These are phyloP conservation scores for Francoa sonchifolia DNA, from an alignment of 441 rosid species.

Conservation along the genomic window DNA sequence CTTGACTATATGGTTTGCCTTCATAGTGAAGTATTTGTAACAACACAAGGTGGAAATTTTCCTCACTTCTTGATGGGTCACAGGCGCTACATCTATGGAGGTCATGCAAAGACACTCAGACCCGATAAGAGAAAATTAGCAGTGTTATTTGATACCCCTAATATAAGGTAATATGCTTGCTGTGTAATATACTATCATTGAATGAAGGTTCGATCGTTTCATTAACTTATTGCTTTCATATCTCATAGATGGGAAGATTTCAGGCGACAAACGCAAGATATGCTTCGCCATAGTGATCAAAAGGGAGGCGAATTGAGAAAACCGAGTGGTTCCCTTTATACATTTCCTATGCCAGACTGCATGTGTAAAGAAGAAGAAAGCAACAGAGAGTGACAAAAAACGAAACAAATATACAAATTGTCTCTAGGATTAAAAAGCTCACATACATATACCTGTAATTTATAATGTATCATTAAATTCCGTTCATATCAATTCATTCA, in stretches of 20 bases:
- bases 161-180: slow-evolving; percentile 38
- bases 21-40: slow-evolving; percentile 85
- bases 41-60: slow-evolving; percentile 97
- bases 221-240: neutral
- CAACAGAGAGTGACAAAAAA: slow-evolving; percentile 13
- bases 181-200: neutral
- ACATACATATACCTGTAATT: slow-evolving; percentile 7
- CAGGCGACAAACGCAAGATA: slow-evolving; percentile 61
- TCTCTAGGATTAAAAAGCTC: neutral
- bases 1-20: slow-evolving; percentile 88
- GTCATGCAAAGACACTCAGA: slow-evolving; percentile 78
- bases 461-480: slow-evolving; percentile 11
- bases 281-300: slow-evolving; percentile 59
- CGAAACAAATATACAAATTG: neutral
- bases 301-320: slow-evolving; percentile 73
- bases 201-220: neutral
- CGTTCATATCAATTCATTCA: slow-evolving; percentile 17
- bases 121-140: slow-evolving; percentile 91
- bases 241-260: slow-evolving; percentile 65
- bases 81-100: slow-evolving; percentile 74
- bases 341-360: slow-evolving; percentile 93
- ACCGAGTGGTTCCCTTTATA: slow-evolving; percentile 59
- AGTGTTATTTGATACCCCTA: slow-evolving; percentile 60
- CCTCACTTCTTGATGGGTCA: slow-evolving; percentile 97
- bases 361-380: slow-evolving; percentile 52